phyloP scores from a whole-genome alignment of 257 asterid genomes.

The Fraxinus anomala region DNA sequence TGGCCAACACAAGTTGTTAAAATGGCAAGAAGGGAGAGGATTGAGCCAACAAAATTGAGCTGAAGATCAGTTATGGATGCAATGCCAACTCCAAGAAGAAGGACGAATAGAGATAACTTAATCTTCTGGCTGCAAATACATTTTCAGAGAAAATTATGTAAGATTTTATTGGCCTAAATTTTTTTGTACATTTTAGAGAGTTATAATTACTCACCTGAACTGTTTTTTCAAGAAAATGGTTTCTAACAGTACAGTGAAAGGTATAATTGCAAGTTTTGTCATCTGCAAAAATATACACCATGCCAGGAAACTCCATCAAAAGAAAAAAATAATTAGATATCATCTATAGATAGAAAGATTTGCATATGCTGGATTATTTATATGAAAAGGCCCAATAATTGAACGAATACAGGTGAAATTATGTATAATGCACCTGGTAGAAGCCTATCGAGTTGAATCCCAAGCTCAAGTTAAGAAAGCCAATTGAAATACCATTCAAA shows the following conservation, averaged over 20 bases:
- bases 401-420: neutral
- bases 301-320: too few relatives aligned
- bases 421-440: constrained; percentile 60
- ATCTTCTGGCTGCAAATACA: constrained; percentile 65
- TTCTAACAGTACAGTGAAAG: constrained; percentile 80
- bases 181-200: neutral
- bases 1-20: constrained; percentile 87
- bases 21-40: constrained; percentile 84
- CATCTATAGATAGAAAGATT: too few relatives aligned
- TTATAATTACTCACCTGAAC: constrained; percentile 54
- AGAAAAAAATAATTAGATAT: too few relatives aligned
- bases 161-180: neutral
- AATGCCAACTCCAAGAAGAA: constrained; percentile 79
- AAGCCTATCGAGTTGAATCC: constrained; percentile 93
- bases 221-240: constrained; percentile 79
- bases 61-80: constrained; percentile 92
- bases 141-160: neutral
- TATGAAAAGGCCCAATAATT: neutral
- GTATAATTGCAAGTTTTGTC: constrained; percentile 95
- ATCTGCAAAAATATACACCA: constrained; percentile 45
- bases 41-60: constrained; percentile 82
- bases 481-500: constrained; percentile 82
- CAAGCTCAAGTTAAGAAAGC: constrained; percentile 85
- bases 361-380: too few relatives aligned
- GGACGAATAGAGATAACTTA: constrained; percentile 60